Percentiles rank a stretch among this genome's conserved stretches.
Conservation (phyloP, 345 rosid genomes). For the Populus alba region DNA sequence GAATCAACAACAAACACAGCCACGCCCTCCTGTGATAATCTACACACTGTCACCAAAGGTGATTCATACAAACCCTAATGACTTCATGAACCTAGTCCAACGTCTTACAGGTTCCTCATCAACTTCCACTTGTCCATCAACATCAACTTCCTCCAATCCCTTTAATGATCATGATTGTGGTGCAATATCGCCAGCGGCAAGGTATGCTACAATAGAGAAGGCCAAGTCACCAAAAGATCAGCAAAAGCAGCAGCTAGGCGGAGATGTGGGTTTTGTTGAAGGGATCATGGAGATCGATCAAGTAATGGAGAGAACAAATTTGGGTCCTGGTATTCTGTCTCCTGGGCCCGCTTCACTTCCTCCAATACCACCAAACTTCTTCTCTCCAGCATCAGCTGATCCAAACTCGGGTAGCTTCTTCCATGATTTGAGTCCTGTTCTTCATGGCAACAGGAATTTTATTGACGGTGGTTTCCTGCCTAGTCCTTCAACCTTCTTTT, state of each 20-base stretch:
- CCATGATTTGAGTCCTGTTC: slow-evolving; percentile 54
- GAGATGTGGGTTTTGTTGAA: slow-evolving; percentile 34
- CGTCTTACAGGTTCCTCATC: slow-evolving; percentile 74
- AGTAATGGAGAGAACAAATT: slow-evolving; percentile 39
- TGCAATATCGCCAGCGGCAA: slow-evolving; percentile 73
- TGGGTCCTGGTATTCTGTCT: slow-evolving; percentile 63
- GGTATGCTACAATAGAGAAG: slow-evolving; percentile 64
- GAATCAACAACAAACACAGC: slow-evolving; percentile 24
- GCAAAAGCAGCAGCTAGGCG: slow-evolving; percentile 4
- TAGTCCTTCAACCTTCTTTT: slow-evolving; percentile 52
- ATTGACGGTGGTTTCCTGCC: slow-evolving; percentile 51
- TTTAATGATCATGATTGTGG: slow-evolving; percentile 22
- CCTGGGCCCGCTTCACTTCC: slow-evolving; percentile 71
- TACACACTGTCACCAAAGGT: slow-evolving; percentile 84
- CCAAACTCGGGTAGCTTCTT: slow-evolving; percentile 47
- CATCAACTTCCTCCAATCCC: slow-evolving; percentile 8
- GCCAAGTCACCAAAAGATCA: slow-evolving; percentile 40
- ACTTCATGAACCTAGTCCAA: slow-evolving; percentile 87
- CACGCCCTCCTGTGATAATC: slow-evolving; percentile 67
- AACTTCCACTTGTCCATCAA: slow-evolving; percentile 15
- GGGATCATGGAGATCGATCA: slow-evolving; percentile 36
- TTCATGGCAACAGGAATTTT: slow-evolving; percentile 46
- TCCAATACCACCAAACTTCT: slow-evolving; percentile 56
- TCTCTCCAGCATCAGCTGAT: slow-evolving; percentile 51
- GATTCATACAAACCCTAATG: slow-evolving; percentile 74